These are phyloP conservation scores for Microascus cirrosus DNA, from an alignment of 2,329 filamentous ascomycete species.

Conservation along the genomic window DNA sequence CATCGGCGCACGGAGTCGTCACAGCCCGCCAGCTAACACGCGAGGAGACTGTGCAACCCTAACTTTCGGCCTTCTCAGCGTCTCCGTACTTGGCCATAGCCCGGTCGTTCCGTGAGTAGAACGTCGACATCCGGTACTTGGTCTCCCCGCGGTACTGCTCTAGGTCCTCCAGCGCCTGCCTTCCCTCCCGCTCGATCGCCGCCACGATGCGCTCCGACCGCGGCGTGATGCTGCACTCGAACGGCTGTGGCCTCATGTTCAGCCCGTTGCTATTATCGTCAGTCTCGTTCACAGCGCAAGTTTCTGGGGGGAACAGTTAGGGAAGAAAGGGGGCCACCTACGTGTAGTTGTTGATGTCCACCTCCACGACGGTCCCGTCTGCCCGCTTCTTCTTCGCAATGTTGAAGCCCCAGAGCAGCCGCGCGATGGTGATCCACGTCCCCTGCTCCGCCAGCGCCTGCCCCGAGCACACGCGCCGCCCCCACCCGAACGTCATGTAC, in stretches of 20 bases:
- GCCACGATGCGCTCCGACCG: constrained; percentile 33
- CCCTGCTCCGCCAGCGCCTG: constrained; percentile 47
- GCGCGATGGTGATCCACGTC: constrained; percentile 45
- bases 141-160: constrained; percentile 42
- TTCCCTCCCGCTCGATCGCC: constrained; percentile 40
- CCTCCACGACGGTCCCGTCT: constrained; percentile 31
- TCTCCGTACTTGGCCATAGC: constrained; percentile 19
- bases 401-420: constrained; percentile 46
- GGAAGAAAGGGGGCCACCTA: background rate
- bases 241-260: constrained; percentile 46
- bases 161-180: constrained; percentile 37
- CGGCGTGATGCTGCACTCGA: constrained; percentile 40
- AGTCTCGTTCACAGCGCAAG: constrained; percentile 15
- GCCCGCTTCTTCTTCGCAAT: constrained; percentile 26
- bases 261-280: constrained; percentile 31
- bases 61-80: background rate
- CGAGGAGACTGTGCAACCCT: background rate
- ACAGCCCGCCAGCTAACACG: too few species aligned
- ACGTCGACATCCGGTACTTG: constrained; percentile 45
- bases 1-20: too few species aligned
- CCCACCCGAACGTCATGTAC: constrained; percentile 47
- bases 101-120: constrained; percentile 25
- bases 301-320: background rate
- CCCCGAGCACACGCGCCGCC: constrained; percentile 40
- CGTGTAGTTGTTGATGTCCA: constrained; percentile 45